Evolutionary conservation across 331 rosid species (phyloP).

Genomic region (Saraca asoca): DNA sequence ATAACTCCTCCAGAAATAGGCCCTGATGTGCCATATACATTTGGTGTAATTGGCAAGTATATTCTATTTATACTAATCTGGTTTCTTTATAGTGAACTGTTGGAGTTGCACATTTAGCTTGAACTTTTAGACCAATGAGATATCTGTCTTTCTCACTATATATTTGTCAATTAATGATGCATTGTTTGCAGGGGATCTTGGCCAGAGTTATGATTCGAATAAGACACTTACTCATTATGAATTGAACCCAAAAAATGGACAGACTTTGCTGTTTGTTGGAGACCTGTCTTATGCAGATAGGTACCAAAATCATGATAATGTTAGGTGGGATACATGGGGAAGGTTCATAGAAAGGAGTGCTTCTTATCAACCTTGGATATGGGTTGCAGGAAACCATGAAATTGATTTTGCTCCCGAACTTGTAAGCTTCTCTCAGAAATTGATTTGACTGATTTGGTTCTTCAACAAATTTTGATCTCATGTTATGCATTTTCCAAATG

Average conservation of each 20-base stretch:
- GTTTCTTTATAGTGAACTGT: too few relatives aligned
- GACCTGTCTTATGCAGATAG: slow-evolving; percentile 58
- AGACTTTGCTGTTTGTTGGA: slow-evolving; percentile 47
- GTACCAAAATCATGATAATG: slow-evolving; percentile 48
- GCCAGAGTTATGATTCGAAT: slow-evolving; percentile 63
- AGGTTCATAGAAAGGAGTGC: slow-evolving; percentile 53
- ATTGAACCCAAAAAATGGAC: slow-evolving; percentile 41
- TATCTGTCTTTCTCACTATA: too few relatives aligned
- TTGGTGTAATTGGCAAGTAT: slow-evolving; percentile 56
- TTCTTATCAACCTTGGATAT: slow-evolving; percentile 64
- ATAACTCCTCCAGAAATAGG: slow-evolving; percentile 57
- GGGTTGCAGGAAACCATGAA: slow-evolving; percentile 59
- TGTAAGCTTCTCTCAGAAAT: slow-evolving; percentile 31
- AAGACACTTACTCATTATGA: slow-evolving; percentile 54
- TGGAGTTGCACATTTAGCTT: too few relatives aligned
- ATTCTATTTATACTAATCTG: too few relatives aligned
- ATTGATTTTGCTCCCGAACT: slow-evolving; percentile 52
- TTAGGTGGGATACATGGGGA: slow-evolving; percentile 66
- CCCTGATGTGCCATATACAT: slow-evolving; percentile 56
- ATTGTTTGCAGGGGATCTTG: slow-evolving; percentile 53
- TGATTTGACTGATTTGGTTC: too few relatives aligned
- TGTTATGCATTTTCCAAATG: too few relatives aligned
- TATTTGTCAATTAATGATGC: too few relatives aligned
- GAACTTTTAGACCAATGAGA: too few relatives aligned
- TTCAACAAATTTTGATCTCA: too few relatives aligned